Evolutionary conservation across 2,329 filamentous ascomycete genomes (phyloP), one percentile per base, ranked within the genome.

Genomic region (Beauveria asiatica): DNA sequence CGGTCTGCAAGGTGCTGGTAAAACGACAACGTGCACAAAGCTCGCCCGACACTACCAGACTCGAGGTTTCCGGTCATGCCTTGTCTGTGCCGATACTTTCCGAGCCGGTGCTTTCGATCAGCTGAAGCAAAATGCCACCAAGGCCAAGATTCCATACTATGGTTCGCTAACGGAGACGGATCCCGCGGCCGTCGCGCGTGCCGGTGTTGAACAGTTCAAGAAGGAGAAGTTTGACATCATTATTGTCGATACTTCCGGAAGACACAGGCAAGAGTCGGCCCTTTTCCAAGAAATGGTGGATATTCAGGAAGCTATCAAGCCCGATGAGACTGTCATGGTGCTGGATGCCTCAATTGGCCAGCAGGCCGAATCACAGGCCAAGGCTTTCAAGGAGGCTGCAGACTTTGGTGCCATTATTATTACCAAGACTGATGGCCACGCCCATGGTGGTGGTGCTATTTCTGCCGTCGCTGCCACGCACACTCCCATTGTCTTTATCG

Each of bases 371-470:
- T 86, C 90, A 2, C 94, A 99, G 72, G 92, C 91, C 57, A 88
- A 95, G 68, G 94, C 94, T 0, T 99, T 99, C 84, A 99, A 99
- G 74, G 92, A 96, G 65, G 90, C 92, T 0, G 92, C 94, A 39
- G 91, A 97, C 73, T 99, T 97, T 68, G 94, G 94, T 70, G 92
- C 94, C 65, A 99, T 99, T 69, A 96, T 99, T 70, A 97, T 99
- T 70, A 99, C 94, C 57, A 99, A 99, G 79, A 97, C 93, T 0
- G 94, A 99, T 71, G 94, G 94, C 65, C 91, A 96, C 67, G 94
- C 94, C 1, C 90, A 90, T 51, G 94, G 94, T 68, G 94, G 94
- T 80, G 94, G 94, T 77, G 94, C 94, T 63, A 99, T 99, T 61
- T 97, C 93, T 3, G 94, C 94, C 10, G 94, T 99, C 61, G 94